These are phyloP conservation scores for Xylaria multiplex DNA, from an alignment of 2,329 filamentous ascomycete species.

Conservation along the genomic window DNA sequence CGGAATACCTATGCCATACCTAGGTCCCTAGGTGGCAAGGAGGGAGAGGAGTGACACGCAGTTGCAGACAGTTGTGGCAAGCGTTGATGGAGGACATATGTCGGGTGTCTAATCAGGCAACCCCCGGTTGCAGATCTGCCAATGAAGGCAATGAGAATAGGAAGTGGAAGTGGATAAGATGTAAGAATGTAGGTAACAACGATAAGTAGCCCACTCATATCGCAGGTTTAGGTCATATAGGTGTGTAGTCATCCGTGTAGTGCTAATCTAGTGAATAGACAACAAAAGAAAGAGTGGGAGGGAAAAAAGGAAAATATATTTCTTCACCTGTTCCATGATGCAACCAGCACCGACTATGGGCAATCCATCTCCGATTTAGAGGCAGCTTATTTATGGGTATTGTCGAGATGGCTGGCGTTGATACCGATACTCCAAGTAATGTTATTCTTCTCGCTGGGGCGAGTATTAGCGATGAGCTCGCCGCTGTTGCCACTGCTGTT, in stretches of 20 bases:
- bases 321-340: constrained; percentile 24
- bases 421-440: constrained; percentile 1
- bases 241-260: neutral
- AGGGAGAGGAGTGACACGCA: too few species aligned
- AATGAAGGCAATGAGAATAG: too few species aligned
- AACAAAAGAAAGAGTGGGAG: neutral
- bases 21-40: too few species aligned
- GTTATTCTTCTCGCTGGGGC: constrained; percentile 21
- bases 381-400: neutral
- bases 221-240: too few species aligned
- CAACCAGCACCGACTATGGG: constrained; percentile 5
- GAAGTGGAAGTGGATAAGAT: too few species aligned
- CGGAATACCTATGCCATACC: too few species aligned
- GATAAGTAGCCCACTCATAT: too few species aligned
- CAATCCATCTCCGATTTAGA: constrained; percentile 15
- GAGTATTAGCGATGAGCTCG: constrained; percentile 23
- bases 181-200: too few species aligned
- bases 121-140: too few species aligned
- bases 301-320: constrained; percentile 1
- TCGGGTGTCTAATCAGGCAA: too few species aligned
- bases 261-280: neutral
- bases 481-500: constrained; percentile 16
- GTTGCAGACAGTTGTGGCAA: too few species aligned
- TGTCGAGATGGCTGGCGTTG: constrained; percentile 9
- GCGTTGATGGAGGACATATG: too few species aligned